Percentiles rank a stretch among this genome's conserved stretches.
Evolutionary conservation across 2,329 filamentous ascomycete species (phyloP).

Genomic region (Xylariomycetidae sp.): DNA sequence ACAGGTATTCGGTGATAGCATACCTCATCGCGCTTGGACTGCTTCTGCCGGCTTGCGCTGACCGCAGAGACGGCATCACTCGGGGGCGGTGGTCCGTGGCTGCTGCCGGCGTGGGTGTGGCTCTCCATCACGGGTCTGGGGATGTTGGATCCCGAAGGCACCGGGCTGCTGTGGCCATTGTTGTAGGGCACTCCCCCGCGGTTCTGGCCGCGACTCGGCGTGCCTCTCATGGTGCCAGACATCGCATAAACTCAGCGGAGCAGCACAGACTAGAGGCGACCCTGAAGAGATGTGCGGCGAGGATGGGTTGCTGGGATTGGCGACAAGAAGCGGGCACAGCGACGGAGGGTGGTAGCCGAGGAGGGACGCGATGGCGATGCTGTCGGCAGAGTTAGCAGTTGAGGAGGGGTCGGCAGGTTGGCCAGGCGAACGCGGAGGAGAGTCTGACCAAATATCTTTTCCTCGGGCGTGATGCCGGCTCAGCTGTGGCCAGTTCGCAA

Average conservation of each 20-base stretch:
- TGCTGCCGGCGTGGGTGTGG: slow-evolving; percentile 31
- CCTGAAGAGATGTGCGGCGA: no score
- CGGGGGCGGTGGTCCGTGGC: slow-evolving; percentile 33
- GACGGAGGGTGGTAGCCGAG: no score
- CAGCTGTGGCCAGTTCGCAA: no score
- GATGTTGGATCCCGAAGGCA: slow-evolving; percentile 51
- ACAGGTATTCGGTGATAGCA: slow-evolving; percentile 31
- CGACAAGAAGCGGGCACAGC: no score
- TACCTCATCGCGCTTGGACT: slow-evolving; percentile 98
- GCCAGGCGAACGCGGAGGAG: no score
- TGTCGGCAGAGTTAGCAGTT: no score
- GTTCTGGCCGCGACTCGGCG: slow-evolving; percentile 55
- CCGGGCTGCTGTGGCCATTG: slow-evolving; percentile 54
- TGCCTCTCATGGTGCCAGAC: slow-evolving; percentile 63
- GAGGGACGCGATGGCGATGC: no score
- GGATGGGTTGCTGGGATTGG: no score
- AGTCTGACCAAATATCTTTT: no score
- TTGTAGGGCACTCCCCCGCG: slow-evolving; percentile 50
- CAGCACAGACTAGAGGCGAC: slow-evolving; percentile 11
- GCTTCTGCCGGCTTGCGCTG: slow-evolving; percentile 92
- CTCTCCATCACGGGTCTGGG: slow-evolving; percentile 65
- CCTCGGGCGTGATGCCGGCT: no score
- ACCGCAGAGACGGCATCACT: slow-evolving; percentile 62
- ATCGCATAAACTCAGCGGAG: slow-evolving; percentile 33
- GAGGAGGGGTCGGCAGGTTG: no score